Conservation (phyloP, 1,139 yeast genomes). For the Hyphopichia burtonii region DNA sequence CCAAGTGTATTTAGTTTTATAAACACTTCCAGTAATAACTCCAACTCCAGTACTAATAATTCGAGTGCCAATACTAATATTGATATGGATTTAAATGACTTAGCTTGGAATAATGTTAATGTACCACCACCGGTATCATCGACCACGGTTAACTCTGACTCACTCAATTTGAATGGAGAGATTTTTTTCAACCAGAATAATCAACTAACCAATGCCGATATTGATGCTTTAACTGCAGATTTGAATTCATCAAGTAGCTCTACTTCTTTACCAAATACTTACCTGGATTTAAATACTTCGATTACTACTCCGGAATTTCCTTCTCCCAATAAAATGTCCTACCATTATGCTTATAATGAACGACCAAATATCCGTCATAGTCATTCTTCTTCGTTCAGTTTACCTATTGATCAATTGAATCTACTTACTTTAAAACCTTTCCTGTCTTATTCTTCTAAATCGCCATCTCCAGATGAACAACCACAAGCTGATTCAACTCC, state of each 20-base stretch:
- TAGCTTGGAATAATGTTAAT: background rate
- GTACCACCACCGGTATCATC: conserved; percentile 4
- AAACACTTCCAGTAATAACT: conserved; percentile 1
- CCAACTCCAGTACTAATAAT: conserved; percentile 3
- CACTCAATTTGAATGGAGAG: conserved; percentile 21
- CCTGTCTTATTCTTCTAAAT: background rate
- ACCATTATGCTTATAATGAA: conserved; percentile 4
- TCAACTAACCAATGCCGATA: conserved; percentile 40
- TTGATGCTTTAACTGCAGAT: conserved; percentile 82
- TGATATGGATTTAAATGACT: conserved; percentile 1
- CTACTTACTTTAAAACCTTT: conserved; percentile 18
- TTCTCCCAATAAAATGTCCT: conserved; percentile 2
- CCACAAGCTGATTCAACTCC: no score
- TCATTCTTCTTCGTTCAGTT: conserved; percentile 9
- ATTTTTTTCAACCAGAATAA: conserved; percentile 16
- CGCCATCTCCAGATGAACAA: conserved; percentile 4
- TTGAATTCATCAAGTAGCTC: conserved; percentile 10
- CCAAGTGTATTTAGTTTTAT: background rate
- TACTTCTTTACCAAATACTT: background rate
- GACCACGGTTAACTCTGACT: conserved; percentile 10
- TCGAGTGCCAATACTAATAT: conserved; percentile 1
- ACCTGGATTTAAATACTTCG: conserved; percentile 4
- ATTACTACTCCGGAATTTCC: conserved; percentile 7
- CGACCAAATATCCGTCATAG: background rate
- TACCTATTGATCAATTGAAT: conserved; percentile 33